Evolutionary conservation across 805 yeast genomes (phyloP), one percentile per base, ranked within the genome.

Genomic region (Metschnikowia matae): DNA sequence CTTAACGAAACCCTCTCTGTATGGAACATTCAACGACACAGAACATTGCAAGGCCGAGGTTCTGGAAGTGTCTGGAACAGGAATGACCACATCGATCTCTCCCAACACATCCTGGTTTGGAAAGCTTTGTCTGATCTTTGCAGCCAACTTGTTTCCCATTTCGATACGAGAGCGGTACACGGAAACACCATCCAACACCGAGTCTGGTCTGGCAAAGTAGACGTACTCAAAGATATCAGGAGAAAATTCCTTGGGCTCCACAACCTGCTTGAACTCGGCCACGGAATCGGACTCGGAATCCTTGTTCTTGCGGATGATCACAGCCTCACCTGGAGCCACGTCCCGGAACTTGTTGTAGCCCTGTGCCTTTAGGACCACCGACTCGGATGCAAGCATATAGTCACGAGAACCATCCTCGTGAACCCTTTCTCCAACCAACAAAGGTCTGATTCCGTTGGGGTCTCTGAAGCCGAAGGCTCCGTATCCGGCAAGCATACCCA

Each of bases 31-130:
- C 55, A 94, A 76, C 44, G 83, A 75, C 35, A 87, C 91, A 1
- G 98, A 92, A 69, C 96, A 86, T 65, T 94, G 94, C 53, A 91
- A 70, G 0, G 98, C 98, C 20, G 96, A 85, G 40, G 95, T 91
- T 69, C 98, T 82, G n/a, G 98, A 85, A 6, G 99, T 94, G 67
- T 94, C 99, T 10, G 99, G 99, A 13, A 94, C 99, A 2, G 99
- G 97, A 51, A 94, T 89, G 36, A 94, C 96, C 43, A 92, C 99
- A 62, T 94, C 99, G 49, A 94, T 85, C 53, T 81, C 81, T 39
- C 73, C 68, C 44, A 77, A 76, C 18, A 75, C 70, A 36, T 78
- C 82, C 40, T 58, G 53, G 51, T 56, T 54, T 49, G 74, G 74
- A 21, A 63, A 57, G 51, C 80, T 74, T 18, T 65, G 54, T 26